Evolutionary conservation across 805 yeast genomes (phyloP).

Genomic region (Henningerozyma blattae): DNA sequence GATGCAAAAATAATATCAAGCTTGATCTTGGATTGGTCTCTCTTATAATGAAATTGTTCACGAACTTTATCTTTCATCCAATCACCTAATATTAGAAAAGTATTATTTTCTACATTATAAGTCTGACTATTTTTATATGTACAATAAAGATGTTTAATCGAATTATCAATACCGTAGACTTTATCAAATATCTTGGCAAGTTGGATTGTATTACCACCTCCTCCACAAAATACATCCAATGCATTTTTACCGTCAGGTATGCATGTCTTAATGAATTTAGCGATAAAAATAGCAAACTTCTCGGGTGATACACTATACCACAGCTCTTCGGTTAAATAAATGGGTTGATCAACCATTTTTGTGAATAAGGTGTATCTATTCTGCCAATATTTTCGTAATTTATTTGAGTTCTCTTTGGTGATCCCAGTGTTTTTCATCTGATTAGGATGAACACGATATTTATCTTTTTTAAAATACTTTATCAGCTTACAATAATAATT

Average conservation of each 20-base stretch:
- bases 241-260: constrained; percentile 37
- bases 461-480: too few species aligned
- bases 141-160: constrained; percentile 49
- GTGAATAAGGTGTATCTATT: constrained; percentile 50
- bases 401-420: too few species aligned
- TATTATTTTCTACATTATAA: constrained; percentile 43
- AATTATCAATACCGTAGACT: constrained; percentile 54
- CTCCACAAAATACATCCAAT: constrained; percentile 73
- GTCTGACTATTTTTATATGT: constrained; percentile 52
- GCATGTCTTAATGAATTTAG: constrained; percentile 40
- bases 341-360: constrained; percentile 48
- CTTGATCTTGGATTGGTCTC: too few species aligned
- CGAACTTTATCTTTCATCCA: constrained; percentile 24
- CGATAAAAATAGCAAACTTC: constrained; percentile 45
- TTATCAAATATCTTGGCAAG: constrained; percentile 46
- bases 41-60: too few species aligned
- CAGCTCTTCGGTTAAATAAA: constrained; percentile 55
- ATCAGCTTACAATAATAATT: too few species aligned
- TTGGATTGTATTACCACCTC: constrained; percentile 78
- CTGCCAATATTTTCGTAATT: constrained; percentile 41
- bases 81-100: constrained; percentile 38
- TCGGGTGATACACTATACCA: constrained; percentile 92
- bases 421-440: too few species aligned
- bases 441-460: too few species aligned
- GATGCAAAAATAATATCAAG: constrained; percentile 47